Base-by-base conservation (phyloP, 306 rosid species). In the Vicia sativa region DNA sequence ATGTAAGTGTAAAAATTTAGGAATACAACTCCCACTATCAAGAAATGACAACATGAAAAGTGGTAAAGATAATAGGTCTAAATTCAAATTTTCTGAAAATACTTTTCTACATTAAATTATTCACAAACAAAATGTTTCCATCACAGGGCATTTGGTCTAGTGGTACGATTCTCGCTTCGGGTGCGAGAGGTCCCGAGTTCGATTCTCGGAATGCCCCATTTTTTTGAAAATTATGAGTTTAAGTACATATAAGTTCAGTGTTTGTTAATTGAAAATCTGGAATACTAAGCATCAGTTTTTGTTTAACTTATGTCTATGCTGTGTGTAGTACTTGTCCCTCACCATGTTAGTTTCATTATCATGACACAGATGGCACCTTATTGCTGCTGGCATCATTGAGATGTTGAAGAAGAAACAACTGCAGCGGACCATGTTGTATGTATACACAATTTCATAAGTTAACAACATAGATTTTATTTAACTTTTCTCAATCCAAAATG, bases 401-500 rank as follows among this genome's bases (percentile, higher is more conserved):
- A 31, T 31, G 37, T 31, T 31, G 37, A 31, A 5, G 9, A 31
- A 31, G 37, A 42, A 11, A 77, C 71, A 83, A 56, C 19, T 31
- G 85, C 89, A 70, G 74, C 91, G 7, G 76, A 29, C 7, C 7
- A 5, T 29, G 35, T 29, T 6, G 35, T 29, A 29, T 29, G 1
- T 5, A 29, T 29, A 29, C 7, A 29, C 35, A 29, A 29, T 29
- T 29, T 29, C 35, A 29, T 4, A 0, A 0, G 0, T 5, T 1
- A 7, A 31, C 5, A 2, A 77, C 70, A 31, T 31, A 5, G 8
- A 31, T 31, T 6, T 6, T 6, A 31, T 6, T 8, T 31, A 6
- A 31, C 26, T 2, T 31, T 81, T 78, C 86, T 87, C 89, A 60
- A 80, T 0, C 37, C 5, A 31, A 31, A 81, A 6, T 6, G 37